Evolutionary conservation across 352 stramenopile genomes (phyloP).

Genomic region (Plasmopara viticola): DNA sequence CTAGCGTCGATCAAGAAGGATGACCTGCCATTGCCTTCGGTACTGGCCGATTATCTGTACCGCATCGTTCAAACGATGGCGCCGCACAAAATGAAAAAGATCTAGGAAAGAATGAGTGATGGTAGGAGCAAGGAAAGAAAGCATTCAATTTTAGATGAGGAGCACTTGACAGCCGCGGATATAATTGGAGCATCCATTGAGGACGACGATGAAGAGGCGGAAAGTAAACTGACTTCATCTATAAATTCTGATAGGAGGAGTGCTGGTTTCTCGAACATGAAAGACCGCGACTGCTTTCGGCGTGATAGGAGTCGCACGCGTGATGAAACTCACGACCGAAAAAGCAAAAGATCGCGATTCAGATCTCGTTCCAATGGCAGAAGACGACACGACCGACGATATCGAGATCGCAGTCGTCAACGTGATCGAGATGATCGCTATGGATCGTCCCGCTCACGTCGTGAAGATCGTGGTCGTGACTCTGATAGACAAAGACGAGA

Average conservation of each 20-base stretch:
- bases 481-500: slow-evolving; percentile 17
- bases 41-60: slow-evolving; percentile 70
- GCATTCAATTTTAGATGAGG: slow-evolving; percentile 48
- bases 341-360: slow-evolving; percentile 33
- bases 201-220: slow-evolving; percentile 16
- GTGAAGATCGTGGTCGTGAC: slow-evolving; percentile 10
- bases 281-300: slow-evolving; percentile 21
- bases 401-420: slow-evolving; percentile 22
- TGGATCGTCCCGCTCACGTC: slow-evolving; percentile 20
- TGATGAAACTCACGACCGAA: slow-evolving; percentile 23
- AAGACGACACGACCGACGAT: slow-evolving; percentile 11
- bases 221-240: slow-evolving; percentile 7
- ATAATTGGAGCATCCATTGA: slow-evolving; percentile 39
- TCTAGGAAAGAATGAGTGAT: not conserved
- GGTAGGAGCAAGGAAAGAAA: slow-evolving; percentile 17
- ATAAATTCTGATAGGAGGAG: slow-evolving; percentile 9
- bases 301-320: slow-evolving; percentile 23
- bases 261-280: slow-evolving; percentile 12
- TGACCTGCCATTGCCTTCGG: slow-evolving; percentile 51
- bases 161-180: slow-evolving; percentile 60
- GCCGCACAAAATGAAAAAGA: slow-evolving; percentile 37
- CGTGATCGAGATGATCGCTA: slow-evolving; percentile 23
- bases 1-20: slow-evolving; percentile 52
- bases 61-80: slow-evolving; percentile 81
- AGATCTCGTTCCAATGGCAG: slow-evolving; percentile 27